Evolutionary conservation across 306 rosid genomes (phyloP).

Genomic region (Acacia melanoxylon): DNA sequence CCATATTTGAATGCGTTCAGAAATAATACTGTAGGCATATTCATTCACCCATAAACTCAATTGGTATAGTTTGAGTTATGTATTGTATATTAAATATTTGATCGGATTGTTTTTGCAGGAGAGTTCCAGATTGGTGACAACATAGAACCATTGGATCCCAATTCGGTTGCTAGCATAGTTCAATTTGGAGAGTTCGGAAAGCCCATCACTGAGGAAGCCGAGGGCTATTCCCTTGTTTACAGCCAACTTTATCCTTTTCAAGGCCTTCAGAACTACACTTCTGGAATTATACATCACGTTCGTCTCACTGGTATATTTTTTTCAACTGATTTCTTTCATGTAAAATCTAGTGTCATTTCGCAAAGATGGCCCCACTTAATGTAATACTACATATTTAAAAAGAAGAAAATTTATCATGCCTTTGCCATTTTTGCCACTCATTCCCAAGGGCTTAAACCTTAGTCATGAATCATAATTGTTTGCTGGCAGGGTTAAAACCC

Average conservation of each 20-base stretch:
- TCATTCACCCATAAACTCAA: neutral
- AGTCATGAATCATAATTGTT: conserved; percentile 1
- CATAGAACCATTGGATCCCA: conserved; percentile 65
- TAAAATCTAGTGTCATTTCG: neutral
- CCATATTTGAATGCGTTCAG: neutral
- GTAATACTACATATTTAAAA: neutral
- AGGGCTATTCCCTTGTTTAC: conserved; percentile 72
- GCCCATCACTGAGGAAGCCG: conserved; percentile 40
- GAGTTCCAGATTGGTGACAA: conserved; percentile 82
- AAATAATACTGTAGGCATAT: neutral
- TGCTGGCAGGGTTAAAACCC: conserved; percentile 60
- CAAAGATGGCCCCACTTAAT: neutral
- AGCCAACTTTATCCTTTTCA: conserved; percentile 85
- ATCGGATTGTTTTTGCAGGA: conserved; percentile 48
- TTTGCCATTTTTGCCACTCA: neutral
- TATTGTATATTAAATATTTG: neutral
- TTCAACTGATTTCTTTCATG: neutral
- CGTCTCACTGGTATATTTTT: conserved; percentile 61
- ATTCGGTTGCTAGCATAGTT: conserved; percentile 62
- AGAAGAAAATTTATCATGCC: neutral
- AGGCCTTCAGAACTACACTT: conserved; percentile 90
- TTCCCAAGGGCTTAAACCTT: neutral
- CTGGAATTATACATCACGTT: conserved; percentile 95
- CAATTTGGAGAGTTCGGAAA: conserved; percentile 53
- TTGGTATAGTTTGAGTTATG: neutral